These are phyloP conservation scores for Penicillium frequentans DNA, from an alignment of 2,329 filamentous ascomycete species.

Conservation along the genomic window DNA sequence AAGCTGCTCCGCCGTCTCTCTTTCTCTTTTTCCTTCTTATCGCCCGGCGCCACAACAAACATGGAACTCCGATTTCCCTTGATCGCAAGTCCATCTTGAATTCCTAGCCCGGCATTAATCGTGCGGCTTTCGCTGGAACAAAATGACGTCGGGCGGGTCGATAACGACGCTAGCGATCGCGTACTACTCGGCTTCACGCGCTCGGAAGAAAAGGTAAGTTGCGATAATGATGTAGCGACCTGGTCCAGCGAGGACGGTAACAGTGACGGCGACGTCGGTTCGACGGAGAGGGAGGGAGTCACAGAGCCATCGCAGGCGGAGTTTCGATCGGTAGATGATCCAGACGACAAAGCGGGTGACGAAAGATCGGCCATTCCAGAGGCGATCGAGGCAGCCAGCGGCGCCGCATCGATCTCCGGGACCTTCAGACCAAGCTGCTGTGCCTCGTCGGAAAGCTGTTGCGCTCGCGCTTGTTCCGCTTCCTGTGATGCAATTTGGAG, in stretches of 20 bases:
- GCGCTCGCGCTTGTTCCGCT: constrained; percentile 40
- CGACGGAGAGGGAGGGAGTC: constrained; percentile 24
- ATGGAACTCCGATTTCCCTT: constrained; percentile 26
- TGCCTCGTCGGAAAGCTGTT: constrained; percentile 39
- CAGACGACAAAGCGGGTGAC: constrained; percentile 32
- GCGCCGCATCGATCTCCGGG: constrained; percentile 33
- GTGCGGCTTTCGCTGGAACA: constrained; percentile 36
- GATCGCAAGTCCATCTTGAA: constrained; percentile 13
- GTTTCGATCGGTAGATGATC: constrained; percentile 34
- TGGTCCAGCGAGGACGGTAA: constrained; percentile 28
- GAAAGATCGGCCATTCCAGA: constrained; percentile 37
- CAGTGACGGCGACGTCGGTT: constrained; percentile 11
- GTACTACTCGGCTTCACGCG: constrained; percentile 32
- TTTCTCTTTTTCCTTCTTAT: constrained; percentile 33
- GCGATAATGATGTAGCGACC: constrained; percentile 31
- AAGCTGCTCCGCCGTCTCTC: constrained; percentile 33
- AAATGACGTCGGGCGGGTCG: constrained; percentile 41
- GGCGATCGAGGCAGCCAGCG: constrained; percentile 37
- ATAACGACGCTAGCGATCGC: constrained; percentile 40
- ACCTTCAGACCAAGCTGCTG: constrained; percentile 37
- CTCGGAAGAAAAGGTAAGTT: constrained; percentile 32
- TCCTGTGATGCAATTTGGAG: constrained; percentile 34
- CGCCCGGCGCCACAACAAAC: constrained; percentile 26
- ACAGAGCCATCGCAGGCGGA: constrained; percentile 29
- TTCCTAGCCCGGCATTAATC: constrained; percentile 14